Evolutionary conservation across 176 grass and related monocot genomes (phyloP).

Genomic region (Poa pratensis): DNA sequence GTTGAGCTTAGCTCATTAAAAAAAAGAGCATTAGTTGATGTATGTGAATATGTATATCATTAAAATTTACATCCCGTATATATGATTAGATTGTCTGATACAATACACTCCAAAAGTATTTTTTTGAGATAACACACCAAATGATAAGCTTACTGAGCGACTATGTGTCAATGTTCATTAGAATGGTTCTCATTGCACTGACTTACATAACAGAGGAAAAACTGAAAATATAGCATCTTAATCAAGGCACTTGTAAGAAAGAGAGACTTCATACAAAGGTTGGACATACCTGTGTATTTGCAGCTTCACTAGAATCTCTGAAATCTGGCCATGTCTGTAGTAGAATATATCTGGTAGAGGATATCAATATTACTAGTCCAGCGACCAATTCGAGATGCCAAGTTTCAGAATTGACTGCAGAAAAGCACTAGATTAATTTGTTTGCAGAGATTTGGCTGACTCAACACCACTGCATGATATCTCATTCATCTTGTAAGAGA

Average conservation of each 20-base stretch:
- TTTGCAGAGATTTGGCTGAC: background rate
- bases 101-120: background rate
- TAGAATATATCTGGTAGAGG: slow-evolving; percentile 67
- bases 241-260: background rate
- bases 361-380: slow-evolving; percentile 74
- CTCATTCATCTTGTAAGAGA: slow-evolving; percentile 17
- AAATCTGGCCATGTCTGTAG: slow-evolving; percentile 86
- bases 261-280: background rate
- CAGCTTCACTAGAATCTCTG: slow-evolving; percentile 78
- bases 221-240: background rate
- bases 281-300: slow-evolving; percentile 75
- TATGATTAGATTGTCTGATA: background rate
- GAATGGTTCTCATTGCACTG: background rate
- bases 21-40: background rate
- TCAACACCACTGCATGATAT: background rate
- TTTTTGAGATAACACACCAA: background rate
- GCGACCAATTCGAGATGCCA: slow-evolving; percentile 79
- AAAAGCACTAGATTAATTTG: slow-evolving; percentile 15
- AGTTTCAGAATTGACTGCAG: slow-evolving; percentile 78
- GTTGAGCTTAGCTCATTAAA: background rate
- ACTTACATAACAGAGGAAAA: background rate
- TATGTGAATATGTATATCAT: background rate
- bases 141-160: slow-evolving; percentile 4
- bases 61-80: background rate
- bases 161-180: background rate